Percentiles rank a stretch among this genome's conserved stretches.
Conservation (phyloP, 306 rosid species). For the Trifolium pratense region DNA sequence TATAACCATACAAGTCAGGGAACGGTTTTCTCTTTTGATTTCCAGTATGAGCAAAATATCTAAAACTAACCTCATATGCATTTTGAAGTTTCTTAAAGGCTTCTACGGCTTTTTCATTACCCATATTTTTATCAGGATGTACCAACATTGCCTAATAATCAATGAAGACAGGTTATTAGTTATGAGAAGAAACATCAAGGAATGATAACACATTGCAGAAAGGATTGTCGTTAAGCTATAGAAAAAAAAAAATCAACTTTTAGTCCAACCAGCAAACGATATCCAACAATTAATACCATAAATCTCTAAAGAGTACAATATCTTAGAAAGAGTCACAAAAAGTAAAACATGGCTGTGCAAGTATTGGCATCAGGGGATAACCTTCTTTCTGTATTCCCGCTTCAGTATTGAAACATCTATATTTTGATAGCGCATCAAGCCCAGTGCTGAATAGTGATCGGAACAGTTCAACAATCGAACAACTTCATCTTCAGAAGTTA, state of each 20-base stretch:
- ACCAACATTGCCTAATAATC: slow-evolving; percentile 93
- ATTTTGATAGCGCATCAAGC: slow-evolving; percentile 71
- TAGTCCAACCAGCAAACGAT: slow-evolving; percentile 34
- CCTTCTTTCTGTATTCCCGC: slow-evolving; percentile 96
- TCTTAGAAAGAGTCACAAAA: slow-evolving; percentile 18
- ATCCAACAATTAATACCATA: slow-evolving; percentile 13
- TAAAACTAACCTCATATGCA: slow-evolving; percentile 83
- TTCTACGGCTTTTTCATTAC: slow-evolving; percentile 96
- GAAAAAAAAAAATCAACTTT: slow-evolving; percentile 17
- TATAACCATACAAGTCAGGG: slow-evolving; percentile 40
- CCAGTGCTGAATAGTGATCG: slow-evolving; percentile 88
- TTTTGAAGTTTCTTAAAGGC: slow-evolving; percentile 99
- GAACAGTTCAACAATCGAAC: slow-evolving; percentile 86
- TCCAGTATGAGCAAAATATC: slow-evolving; percentile 23
- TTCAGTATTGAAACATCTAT: slow-evolving; percentile 77
- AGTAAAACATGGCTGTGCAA: slow-evolving; percentile 33
- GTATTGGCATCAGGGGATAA: slow-evolving; percentile 44
- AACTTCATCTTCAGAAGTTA: slow-evolving; percentile 92
- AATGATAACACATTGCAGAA: slow-evolving; percentile 34
- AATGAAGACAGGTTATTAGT: slow-evolving; percentile 39
- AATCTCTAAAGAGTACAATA: slow-evolving; percentile 7
- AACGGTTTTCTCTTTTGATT: slow-evolving; percentile 34
- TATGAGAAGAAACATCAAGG: slow-evolving; percentile 40
- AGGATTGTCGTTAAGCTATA: slow-evolving; percentile 19
- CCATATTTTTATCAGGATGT: slow-evolving; percentile 99